A percentile compares a stretch with the other conserved stretches of the same genome.
phyloP scores from a whole-genome alignment of 139 green algal genomes.

The Chlamydomonas sp. region DNA sequence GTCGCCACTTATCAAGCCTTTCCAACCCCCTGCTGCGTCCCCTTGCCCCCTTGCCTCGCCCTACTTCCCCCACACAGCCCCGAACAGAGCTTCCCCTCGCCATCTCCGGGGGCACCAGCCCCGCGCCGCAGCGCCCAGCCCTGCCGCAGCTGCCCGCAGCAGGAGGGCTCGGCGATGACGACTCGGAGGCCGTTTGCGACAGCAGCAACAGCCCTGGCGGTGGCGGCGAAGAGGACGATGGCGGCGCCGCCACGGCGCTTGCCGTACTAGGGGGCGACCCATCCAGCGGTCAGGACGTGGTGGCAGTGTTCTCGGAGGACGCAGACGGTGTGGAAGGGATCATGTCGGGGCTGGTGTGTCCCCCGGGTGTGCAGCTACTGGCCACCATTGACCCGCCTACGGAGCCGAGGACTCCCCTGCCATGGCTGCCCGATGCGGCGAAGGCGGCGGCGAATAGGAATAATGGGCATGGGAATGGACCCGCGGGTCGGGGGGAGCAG shows the following conservation, averaged over 20 bases:
- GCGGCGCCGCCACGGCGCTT: slow-evolving; percentile 2
- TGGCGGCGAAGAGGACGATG: background rate
- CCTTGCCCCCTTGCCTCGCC: too few relatives aligned
- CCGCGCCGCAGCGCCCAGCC: too few relatives aligned
- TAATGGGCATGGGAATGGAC: too few relatives aligned
- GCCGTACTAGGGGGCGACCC: background rate
- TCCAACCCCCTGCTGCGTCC: too few relatives aligned
- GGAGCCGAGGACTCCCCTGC: background rate
- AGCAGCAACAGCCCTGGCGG: too few relatives aligned
- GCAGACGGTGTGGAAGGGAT: slow-evolving; percentile 13
- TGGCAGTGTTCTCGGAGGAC: slow-evolving; percentile 8
- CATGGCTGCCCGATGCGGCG: slow-evolving; percentile 4
- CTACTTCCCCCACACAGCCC: too few relatives aligned
- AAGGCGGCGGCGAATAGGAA: background rate
- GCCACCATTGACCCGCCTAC: background rate
- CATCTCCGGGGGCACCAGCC: too few relatives aligned
- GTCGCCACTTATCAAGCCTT: too few relatives aligned
- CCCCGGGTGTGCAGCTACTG: slow-evolving; percentile 29
- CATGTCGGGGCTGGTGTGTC: slow-evolving; percentile 32
- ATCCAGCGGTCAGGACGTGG: background rate
- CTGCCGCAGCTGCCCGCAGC: too few relatives aligned
- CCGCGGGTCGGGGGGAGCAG: background rate
- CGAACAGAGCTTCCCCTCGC: too few relatives aligned
- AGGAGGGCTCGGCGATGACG: too few relatives aligned
- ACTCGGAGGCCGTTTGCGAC: too few relatives aligned